Evolutionary conservation across 768 basidiomycete species (phyloP), one percentile per base, ranked within the genome.

Genomic region (Podaxis sp.): DNA sequence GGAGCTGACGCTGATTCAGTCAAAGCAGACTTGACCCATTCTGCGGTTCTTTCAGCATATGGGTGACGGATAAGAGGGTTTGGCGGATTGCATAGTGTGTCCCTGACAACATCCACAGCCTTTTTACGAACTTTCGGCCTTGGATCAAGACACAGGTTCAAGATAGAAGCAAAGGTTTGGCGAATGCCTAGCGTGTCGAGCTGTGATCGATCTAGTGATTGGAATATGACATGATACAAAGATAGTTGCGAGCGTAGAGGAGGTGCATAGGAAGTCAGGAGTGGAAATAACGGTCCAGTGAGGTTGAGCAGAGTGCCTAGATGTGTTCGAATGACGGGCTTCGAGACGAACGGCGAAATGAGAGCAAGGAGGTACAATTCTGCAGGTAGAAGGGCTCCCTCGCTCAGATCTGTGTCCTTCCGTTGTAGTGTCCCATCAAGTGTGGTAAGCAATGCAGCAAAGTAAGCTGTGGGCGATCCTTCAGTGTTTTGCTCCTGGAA

Each of bases 71-170:
- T 68, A 40, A 90, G 80, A 0, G 96, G 96, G 3, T 87, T 80
- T 2, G 93, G 91, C 8, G 95, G 94, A 26, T 80, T 80, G 15
- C 82, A 80, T 38, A 99, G 79, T 3, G 95, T 81, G 67, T 92
- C 90, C 68, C 82, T 84, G 36, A 99, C 83, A 20, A 91, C 84
- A 70, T 98, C 96, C 51, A 89, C 88, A 24, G 96, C 95, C 71
- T 89, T 87, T 74, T 85, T 95, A 60, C 97, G 87, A 57, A 99
- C 95, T 78, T 99, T 98, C 20, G 97, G 97, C 56, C 97, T 80
- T 3, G 88, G 83, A 76, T 99, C 97, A 49, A 94, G 80, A 67
- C 86, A 88, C 52, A 97, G 77, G 53, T 92, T 89, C 46, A 99
- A 77, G 58, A 97, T 79, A 40, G 91, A 88, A 49, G 90, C 89